These are phyloP conservation scores for Macaranga tanarius DNA, from an alignment of 441 rosid genomes.

Conservation along the genomic window DNA sequence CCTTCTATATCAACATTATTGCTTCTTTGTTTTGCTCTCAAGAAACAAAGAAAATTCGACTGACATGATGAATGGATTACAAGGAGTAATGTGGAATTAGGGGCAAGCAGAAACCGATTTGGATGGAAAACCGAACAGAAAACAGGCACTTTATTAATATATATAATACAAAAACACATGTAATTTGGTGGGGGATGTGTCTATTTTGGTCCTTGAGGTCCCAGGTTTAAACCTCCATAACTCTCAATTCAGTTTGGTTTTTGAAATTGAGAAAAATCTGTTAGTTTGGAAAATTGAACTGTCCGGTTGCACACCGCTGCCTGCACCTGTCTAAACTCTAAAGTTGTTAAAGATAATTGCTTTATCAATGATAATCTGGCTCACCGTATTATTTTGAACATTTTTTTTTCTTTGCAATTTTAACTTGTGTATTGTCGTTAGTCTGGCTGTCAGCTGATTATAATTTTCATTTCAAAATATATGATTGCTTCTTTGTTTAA, in stretches of 20 bases:
- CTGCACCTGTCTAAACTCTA: neutral
- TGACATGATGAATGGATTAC: conserved; percentile 1
- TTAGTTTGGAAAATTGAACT: too few relatives aligned
- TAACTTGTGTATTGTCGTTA: neutral
- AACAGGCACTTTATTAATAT: too few relatives aligned
- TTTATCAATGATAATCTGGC: conserved; percentile 1
- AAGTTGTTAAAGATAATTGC: neutral
- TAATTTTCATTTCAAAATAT: neutral
- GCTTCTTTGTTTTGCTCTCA: conserved; percentile 5
- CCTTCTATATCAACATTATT: neutral
- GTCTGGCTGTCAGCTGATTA: conserved; percentile 1
- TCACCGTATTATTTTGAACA: neutral
- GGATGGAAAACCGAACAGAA: too few relatives aligned
- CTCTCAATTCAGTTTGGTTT: too few relatives aligned
- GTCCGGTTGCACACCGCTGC: too few relatives aligned
- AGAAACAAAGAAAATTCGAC: conserved; percentile 9
- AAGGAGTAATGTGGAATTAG: neutral
- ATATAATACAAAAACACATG: too few relatives aligned
- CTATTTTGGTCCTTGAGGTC: too few relatives aligned
- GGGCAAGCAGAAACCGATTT: too few relatives aligned
- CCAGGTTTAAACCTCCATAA: too few relatives aligned
- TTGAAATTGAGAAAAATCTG: too few relatives aligned
- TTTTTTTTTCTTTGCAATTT: neutral
- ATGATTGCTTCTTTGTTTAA: neutral
- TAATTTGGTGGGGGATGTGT: too few relatives aligned